Percentiles rank a stretch among this genome's conserved stretches.
These are phyloP conservation scores for Fusarium stilboides DNA, from an alignment of 2,329 filamentous ascomycete species.

Conservation along the genomic window DNA sequence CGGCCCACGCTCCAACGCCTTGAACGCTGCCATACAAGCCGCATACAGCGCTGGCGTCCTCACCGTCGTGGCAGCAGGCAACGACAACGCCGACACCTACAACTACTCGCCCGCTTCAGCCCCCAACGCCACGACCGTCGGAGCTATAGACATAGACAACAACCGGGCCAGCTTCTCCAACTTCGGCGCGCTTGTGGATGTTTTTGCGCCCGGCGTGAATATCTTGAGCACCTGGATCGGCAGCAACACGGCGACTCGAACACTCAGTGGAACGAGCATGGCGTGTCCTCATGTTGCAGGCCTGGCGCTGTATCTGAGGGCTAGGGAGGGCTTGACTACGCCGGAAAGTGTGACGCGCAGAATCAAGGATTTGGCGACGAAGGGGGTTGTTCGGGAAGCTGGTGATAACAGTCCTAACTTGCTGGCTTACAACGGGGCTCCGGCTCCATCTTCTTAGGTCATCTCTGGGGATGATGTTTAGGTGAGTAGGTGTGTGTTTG, in stretches of 20 bases:
- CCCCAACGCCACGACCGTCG: conserved; percentile 67
- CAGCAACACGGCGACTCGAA: conserved; percentile 58
- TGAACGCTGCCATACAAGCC: conserved; percentile 66
- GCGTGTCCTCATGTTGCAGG: conserved; percentile 73
- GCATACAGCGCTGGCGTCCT: conserved; percentile 65
- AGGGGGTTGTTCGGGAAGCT: conserved; percentile 55
- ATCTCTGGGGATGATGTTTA: background rate
- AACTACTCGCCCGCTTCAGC: conserved; percentile 65
- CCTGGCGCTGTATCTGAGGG: conserved; percentile 68
- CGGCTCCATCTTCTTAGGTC: background rate
- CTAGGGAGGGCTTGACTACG: conserved; percentile 53
- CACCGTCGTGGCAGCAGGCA: conserved; percentile 70
- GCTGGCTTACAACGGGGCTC: conserved; percentile 64
- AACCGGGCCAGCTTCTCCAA: conserved; percentile 64
- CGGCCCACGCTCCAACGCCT: conserved; percentile 59
- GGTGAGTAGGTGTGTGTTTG: background rate
- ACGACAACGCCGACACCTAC: conserved; percentile 59
- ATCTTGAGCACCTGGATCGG: conserved; percentile 65
- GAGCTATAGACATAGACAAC: conserved; percentile 61
- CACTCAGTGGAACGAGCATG: conserved; percentile 74
- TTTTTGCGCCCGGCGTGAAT: conserved; percentile 66
- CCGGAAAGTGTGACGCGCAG: conserved; percentile 60
- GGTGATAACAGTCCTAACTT: conserved; percentile 60
- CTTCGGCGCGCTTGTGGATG: conserved; percentile 63
- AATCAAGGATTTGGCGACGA: conserved; percentile 60